Evolutionary conservation across 2,329 filamentous ascomycete species (phyloP).

Genomic region (Emergomyces orientalis): DNA sequence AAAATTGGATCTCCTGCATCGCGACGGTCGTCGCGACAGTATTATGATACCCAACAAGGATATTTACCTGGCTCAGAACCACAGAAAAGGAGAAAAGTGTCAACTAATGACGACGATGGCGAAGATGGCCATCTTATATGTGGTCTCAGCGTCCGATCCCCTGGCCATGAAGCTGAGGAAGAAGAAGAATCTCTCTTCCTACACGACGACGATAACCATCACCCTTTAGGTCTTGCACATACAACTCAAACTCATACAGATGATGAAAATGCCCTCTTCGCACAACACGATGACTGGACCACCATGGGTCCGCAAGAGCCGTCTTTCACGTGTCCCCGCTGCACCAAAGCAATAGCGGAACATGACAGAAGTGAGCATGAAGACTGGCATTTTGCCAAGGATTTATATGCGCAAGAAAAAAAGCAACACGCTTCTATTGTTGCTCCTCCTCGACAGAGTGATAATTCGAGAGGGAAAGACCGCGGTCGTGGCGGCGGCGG

Average conservation of each 20-base stretch:
- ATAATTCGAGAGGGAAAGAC: neutral
- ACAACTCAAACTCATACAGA: neutral
- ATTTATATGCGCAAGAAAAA: constrained; percentile 41
- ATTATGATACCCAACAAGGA: neutral
- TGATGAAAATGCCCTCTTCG: neutral
- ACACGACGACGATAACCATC: neutral
- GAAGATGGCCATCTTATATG: neutral
- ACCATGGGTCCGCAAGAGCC: neutral
- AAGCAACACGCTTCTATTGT: neutral
- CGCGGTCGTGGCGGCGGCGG: neutral
- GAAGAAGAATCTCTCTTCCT: constrained; percentile 2
- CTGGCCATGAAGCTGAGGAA: neutral
- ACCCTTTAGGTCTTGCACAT: no score
- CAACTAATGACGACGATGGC: neutral
- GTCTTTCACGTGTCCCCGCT: constrained; percentile 53
- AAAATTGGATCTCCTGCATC: neutral
- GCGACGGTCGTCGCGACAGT: neutral
- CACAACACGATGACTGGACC: neutral
- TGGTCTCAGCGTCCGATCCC: neutral
- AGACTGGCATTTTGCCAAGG: constrained; percentile 92
- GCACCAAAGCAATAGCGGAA: constrained; percentile 51
- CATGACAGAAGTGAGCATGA: constrained; percentile 63
- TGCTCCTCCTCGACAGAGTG: neutral
- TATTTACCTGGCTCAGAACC: neutral
- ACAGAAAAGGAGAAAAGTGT: constrained; percentile 1